A percentile compares a stretch with the other conserved stretches of the same genome.
Evolutionary conservation across 1,284 basidiomycete species (phyloP).

Genomic region (Marasmius sp.): DNA sequence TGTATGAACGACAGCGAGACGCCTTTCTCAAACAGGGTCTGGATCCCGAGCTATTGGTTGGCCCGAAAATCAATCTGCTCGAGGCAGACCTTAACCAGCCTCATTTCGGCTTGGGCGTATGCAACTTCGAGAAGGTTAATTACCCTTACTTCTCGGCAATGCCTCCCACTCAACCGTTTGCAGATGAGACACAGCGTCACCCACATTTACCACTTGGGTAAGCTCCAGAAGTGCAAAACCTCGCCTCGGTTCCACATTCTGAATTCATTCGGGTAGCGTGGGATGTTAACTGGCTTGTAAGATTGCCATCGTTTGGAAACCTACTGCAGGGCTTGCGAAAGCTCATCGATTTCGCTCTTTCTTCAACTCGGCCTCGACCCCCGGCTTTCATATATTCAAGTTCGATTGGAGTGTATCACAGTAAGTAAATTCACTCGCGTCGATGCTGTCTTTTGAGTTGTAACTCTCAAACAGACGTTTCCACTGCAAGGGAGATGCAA

Average conservation of each 20-base stretch:
- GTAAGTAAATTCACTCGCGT: conserved; percentile 1
- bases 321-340: conserved; percentile 16
- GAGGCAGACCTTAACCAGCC: conserved; percentile 20
- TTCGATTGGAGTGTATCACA: conserved; percentile 11
- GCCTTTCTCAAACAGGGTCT: conserved; percentile 31
- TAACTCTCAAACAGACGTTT: conserved; percentile 3
- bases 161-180: not conserved
- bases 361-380: conserved; percentile 6
- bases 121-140: conserved; percentile 23
- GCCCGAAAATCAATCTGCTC: conserved; percentile 31
- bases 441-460: not conserved
- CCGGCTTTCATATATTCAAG: conserved; percentile 16
- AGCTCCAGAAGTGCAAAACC: not conserved
- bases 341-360: conserved; percentile 18
- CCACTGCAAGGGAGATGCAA: not conserved
- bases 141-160: not conserved
- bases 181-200: not conserved
- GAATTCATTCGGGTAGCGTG: conserved; percentile 17
- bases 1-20: conserved; percentile 25
- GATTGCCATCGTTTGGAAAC: conserved; percentile 17
- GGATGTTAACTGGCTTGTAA: conserved; percentile 24
- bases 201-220: not conserved
- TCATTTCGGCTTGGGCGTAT: conserved; percentile 22
- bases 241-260: not conserved
- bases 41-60: conserved; percentile 24